Percentiles rank a stretch among this genome's conserved stretches.
These are phyloP conservation scores for Babesia gibsoni DNA, from an alignment of 169 alveolate genomes.

Conservation along the genomic window DNA sequence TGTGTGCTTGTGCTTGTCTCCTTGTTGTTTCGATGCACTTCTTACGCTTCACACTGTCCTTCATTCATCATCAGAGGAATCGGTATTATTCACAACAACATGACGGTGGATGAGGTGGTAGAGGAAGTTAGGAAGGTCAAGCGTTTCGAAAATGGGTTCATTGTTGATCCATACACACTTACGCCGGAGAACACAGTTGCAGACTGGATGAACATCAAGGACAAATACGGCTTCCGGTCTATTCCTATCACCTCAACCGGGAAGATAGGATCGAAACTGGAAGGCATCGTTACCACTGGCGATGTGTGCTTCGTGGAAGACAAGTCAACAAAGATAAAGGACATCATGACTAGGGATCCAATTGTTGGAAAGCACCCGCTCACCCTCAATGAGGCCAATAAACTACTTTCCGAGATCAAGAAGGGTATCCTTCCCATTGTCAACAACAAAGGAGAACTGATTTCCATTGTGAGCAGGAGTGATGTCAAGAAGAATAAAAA, in stretches of 20 bases:
- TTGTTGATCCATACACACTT: constrained; percentile 82
- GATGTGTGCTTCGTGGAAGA: constrained; percentile 84
- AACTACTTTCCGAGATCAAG: constrained; percentile 72
- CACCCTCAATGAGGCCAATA: constrained; percentile 81
- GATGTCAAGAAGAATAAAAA: constrained; percentile 83
- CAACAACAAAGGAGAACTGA: constrained; percentile 76
- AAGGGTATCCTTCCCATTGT: constrained; percentile 86
- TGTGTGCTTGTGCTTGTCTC: too few relatives aligned
- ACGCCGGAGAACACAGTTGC: constrained; percentile 81
- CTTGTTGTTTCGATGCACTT: too few relatives aligned
- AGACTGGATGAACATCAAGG: constrained; percentile 73
- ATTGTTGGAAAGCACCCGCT: constrained; percentile 81
- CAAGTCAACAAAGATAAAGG: constrained; percentile 71
- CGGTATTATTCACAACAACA: constrained; percentile 90
- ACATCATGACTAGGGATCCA: constrained; percentile 81
- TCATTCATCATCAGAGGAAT: constrained; percentile 74
- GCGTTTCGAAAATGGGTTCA: constrained; percentile 88
- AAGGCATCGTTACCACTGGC: constrained; percentile 84
- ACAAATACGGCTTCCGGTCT: constrained; percentile 71
- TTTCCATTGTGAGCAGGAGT: constrained; percentile 84
- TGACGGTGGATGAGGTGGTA: constrained; percentile 78
- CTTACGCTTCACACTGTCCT: neutral
- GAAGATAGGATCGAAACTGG: constrained; percentile 79
- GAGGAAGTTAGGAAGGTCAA: constrained; percentile 85
- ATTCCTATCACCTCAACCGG: constrained; percentile 88